Evolutionary conservation across 768 basidiomycete species (phyloP).

Genomic region (Tremella fuciformis): DNA sequence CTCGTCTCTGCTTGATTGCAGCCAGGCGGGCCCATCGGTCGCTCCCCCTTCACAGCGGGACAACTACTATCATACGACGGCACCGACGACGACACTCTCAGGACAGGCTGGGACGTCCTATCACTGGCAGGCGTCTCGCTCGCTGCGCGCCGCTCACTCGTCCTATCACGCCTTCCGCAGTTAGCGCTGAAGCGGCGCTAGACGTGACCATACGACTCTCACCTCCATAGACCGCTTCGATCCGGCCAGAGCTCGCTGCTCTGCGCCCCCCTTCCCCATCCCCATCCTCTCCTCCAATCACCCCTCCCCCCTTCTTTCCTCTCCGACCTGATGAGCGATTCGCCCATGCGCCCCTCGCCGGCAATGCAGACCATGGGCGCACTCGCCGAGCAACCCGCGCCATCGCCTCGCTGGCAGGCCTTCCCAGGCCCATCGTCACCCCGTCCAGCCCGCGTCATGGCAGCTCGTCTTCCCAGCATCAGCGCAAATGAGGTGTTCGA

Average conservation of each 20-base stretch:
- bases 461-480: conserved; percentile 22
- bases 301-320: background rate
- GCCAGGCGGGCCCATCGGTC: no score
- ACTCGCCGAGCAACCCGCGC: conserved; percentile 16
- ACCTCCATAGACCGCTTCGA: no score
- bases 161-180: no score
- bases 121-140: no score
- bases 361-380: background rate
- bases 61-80: no score
- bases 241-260: conserved; percentile 4
- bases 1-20: background rate
- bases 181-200: no score
- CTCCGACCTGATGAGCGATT: conserved; percentile 2
- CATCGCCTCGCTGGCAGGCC: conserved; percentile 8
- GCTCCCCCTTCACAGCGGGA: no score
- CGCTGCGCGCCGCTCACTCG: no score
- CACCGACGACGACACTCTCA: no score
- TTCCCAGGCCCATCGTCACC: conserved; percentile 33
- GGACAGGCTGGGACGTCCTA: no score
- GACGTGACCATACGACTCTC: no score
- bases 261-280: background rate
- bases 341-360: conserved; percentile 3
- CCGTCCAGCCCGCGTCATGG: conserved; percentile 20
- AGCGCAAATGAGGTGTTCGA: conserved; percentile 18
- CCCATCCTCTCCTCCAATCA: conserved; percentile 2